Evolutionary conservation across 176 grass and related monocot genomes (phyloP), one percentile per base, ranked within the genome.

Genomic region (Bolboschoenus planiculmis): DNA sequence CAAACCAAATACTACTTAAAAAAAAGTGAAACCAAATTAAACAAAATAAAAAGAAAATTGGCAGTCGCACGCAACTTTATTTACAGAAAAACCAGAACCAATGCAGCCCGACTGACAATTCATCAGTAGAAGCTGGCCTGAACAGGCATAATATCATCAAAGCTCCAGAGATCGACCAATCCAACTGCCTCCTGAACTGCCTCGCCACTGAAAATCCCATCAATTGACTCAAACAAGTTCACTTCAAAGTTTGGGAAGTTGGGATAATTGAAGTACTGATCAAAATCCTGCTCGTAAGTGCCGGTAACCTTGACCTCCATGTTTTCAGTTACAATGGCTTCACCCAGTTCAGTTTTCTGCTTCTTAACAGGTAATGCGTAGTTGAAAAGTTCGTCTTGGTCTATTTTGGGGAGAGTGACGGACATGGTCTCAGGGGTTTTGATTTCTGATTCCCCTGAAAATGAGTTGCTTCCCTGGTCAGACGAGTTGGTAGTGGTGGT

Each of bases 131-230:
- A 56, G 36, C 72, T 75, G 39, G 57, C 84, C 37, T 84, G 80
- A 85, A 81, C 58, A 47, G 84, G 80, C 50, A 86, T 81, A n/a
- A n/a, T n/a, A 36, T 90, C 88, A 81, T 65, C 88, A 43, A 90
- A 90, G 80, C 84, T 86, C 88, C 88, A 90, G 8, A 90, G 72
- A 58, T 86, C 75, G 7, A 72, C 81, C 27, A 82, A 66, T 35
- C 61, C 55, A 60, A 83, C 20, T 59, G 56, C 74, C 31, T 86
- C 88, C 42, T 84, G 88, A 78, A 43, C 53, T n/a, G 68, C 20
- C 39, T 89, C 84, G 46, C 79, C 68, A 66, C 51, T 79, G 40
- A 90, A 86, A 53, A 90, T 36, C 21, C 81, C 58, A n/a, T 90
- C 88, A 61, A 84, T 84, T 13, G 88, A 71, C 43, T 61, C 20